A percentile compares a stretch with the other conserved stretches of the same genome.
phyloP scores from a whole-genome alignment of 23 red algal genomes.

The Cyanidiococcus yangmingshanensis region DNA sequence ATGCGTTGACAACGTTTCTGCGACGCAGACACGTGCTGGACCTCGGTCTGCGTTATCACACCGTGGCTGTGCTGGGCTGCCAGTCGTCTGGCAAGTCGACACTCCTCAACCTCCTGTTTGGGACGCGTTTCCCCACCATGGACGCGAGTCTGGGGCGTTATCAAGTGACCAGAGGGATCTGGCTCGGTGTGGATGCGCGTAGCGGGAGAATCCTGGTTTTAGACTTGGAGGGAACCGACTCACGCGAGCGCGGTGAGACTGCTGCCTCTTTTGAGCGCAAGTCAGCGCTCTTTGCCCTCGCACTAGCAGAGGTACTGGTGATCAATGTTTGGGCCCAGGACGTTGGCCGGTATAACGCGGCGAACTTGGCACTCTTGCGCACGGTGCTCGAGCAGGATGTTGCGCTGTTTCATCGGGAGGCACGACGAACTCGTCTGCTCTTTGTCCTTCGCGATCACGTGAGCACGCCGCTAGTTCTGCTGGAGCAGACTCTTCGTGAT shows the following conservation, averaged over 20 bases:
- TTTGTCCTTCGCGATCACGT: slow-evolving; percentile 95
- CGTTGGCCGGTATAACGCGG: slow-evolving; percentile 81
- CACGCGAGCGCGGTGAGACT: slow-evolving; percentile 86
- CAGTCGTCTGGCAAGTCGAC: slow-evolving; percentile 96
- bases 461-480: slow-evolving; percentile 51
- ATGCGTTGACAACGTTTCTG: slow-evolving; percentile 41
- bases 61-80: slow-evolving; percentile 74
- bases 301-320: slow-evolving; percentile 70
- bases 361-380: slow-evolving; percentile 71
- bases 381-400: slow-evolving; percentile 88
- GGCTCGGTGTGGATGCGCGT: slow-evolving; percentile 55
- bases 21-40: slow-evolving; percentile 14
- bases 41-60: slow-evolving; percentile 65
- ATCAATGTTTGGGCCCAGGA: slow-evolving; percentile 95
- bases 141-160: slow-evolving; percentile 63
- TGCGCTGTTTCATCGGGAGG: slow-evolving; percentile 58
- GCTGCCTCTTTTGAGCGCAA: slow-evolving; percentile 86
- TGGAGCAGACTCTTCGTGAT: slow-evolving; percentile 44
- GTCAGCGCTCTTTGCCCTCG: slow-evolving; percentile 80
- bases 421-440: slow-evolving; percentile 56
- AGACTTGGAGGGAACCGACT: slow-evolving; percentile 95
- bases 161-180: slow-evolving; percentile 91
- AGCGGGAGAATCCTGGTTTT: slow-evolving; percentile 44
- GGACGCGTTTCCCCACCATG: slow-evolving; percentile 87
- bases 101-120: slow-evolving; percentile 85